Evolutionary conservation across 2,329 filamentous ascomycete genomes (phyloP), one percentile per base, ranked within the genome.

Genomic region (Helicocarpus griseus): DNA sequence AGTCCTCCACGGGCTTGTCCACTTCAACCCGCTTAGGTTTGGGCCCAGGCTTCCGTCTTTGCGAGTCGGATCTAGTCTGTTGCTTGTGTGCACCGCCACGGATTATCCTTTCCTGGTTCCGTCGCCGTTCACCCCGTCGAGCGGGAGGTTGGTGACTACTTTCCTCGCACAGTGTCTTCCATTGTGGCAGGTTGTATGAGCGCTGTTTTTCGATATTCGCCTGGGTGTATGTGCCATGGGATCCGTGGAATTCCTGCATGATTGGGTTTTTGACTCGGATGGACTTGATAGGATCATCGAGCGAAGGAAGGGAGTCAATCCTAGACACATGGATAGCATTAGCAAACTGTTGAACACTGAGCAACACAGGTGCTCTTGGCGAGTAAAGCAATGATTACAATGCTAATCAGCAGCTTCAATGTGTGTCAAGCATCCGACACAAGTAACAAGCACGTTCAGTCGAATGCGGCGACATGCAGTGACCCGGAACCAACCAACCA

Each of bases 231-330:
- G 88, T 94, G 52, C 93, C 94, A 65, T 91, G 89, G 48, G 87
- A 89, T 39, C 93, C 93, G 77, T 94, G 91, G 62, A 98, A 98
- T 63, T 98, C 93, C 69, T 98, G 93, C 65, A 89, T 95, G 66
- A 98, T 97, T 3, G 93, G 93, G 58, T 98, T 94, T 69, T 91
- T 91, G 63, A 98, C 90, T 64, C 84, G 85, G 67, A 98, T 87
- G 56, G 86, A 84, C 71, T 96, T 97, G 57, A 98, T 80, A 48
- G 89, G 78, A 61, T 96, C 86, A 63, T 93, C 83, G 56, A 96
- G 80, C 35, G 80, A 75, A 14, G 87, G 87, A 35, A 93, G 82
- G 24, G 82, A 77, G 57, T 90, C 81, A 61, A 74, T 72, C 81
- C 81, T 84, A 54, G 50, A 53, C 19, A 17, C 14, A 54, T 45